Base-by-base conservation (phyloP, 805 yeast species). In the Candida sithepensis region DNA sequence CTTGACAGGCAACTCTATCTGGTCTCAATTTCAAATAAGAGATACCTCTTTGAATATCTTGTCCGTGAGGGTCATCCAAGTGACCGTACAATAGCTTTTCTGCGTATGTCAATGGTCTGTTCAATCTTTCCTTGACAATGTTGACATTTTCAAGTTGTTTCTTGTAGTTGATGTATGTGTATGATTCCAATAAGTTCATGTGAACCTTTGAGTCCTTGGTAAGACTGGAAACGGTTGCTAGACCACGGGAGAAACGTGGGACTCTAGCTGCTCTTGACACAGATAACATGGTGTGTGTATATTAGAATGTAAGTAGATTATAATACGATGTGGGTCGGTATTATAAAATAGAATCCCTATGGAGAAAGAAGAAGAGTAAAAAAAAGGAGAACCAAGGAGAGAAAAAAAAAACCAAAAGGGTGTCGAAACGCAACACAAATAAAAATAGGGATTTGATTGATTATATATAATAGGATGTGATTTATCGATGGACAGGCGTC, bases 1-100 rank as follows among this genome's bases (percentile, higher is more conserved):
- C 99, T 75, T 94, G 99, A 96, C 95, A 92, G 23, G 99, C 99
- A 42, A 94, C 98, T 67, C 99, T 82, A 67, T 94, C 99, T 21
- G 99, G 99, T 66, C 87, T 82, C 60, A 94, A 78, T 74, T 94
- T 94, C 67, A 94, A 78, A 71, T 94, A 94, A 45, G 91, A 82
- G 43, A 83, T 74, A 57, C 99, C 99, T 71, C 99, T 82, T 75
- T 72, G 53, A 74, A 70, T 57, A 57, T 65, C 79, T 54, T 88
- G 78, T 61, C 87, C 96, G 59, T 87, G 92, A 33, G 97, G 97
- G 59, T 89, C 75, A 48, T 83, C 88, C 65, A 94, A 75, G 70
- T 94, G 99, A 19, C 97, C 88, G 68, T 94, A 94, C 53, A 94
- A 76, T 59, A 90, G 82, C 72, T 94, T 94, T 72, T 94, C 99